phyloP scores from a whole-genome alignment of 108 stramenopile species.

The Cyclotella distinguenda region DNA sequence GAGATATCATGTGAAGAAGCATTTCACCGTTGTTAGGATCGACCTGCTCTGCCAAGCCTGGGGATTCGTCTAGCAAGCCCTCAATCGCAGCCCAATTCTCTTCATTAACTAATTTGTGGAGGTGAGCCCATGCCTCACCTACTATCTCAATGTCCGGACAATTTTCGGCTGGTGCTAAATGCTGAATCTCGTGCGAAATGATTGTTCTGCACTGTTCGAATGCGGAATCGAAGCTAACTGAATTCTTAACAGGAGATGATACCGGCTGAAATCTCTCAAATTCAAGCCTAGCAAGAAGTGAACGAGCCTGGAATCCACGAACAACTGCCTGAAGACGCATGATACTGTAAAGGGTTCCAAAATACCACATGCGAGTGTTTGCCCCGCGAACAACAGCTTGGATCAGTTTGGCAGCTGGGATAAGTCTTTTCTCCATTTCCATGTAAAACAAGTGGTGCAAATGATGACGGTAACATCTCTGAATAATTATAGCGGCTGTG shows the following conservation, averaged over 20 bases:
- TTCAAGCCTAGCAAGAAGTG: constrained; percentile 12
- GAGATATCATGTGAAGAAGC: constrained; percentile 76
- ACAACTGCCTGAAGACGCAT: constrained; percentile 49
- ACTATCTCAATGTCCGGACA: constrained; percentile 30
- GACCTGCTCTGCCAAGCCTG: constrained; percentile 66
- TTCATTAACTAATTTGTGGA: constrained; percentile 66
- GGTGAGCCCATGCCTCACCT: constrained; percentile 41
- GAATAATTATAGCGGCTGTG: constrained; percentile 51
- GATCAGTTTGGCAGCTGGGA: constrained; percentile 36
- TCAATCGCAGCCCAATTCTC: constrained; percentile 86
- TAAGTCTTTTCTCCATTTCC: constrained; percentile 49
- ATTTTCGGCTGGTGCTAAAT: constrained; percentile 12
- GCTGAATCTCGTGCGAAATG: constrained; percentile 3
- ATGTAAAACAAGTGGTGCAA: constrained; percentile 46
- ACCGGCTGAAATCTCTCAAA: constrained; percentile 36
- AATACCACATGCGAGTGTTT: constrained; percentile 46
- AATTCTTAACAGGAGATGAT: constrained; percentile 35
- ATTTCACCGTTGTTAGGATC: constrained; percentile 76
- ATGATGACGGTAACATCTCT: constrained; percentile 59
- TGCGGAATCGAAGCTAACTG: constrained; percentile 12
- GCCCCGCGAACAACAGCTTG: constrained; percentile 44
- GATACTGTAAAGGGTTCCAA: constrained; percentile 39
- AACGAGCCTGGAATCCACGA: constrained; percentile 34
- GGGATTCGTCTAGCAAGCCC: constrained; percentile 68
- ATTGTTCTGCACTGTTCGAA: constrained; percentile 11